Base-by-base conservation (phyloP, 768 basidiomycete species). In the Tylopilus felleus region DNA sequence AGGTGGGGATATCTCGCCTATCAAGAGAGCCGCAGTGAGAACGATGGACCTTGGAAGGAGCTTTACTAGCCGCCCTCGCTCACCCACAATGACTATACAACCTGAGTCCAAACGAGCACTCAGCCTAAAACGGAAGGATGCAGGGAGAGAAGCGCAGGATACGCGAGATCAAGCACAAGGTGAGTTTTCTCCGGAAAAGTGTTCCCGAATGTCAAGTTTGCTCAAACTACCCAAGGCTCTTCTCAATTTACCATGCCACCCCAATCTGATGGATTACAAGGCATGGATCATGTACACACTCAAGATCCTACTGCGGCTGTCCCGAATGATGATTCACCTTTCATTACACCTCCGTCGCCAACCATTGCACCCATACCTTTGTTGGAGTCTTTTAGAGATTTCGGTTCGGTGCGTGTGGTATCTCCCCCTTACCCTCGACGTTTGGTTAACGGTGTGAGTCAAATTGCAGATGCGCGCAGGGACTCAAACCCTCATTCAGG, bases 401-500 rank as follows among this genome's bases (percentile, higher is more conserved):
- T 83, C 60, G 82, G 84, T 58, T 90, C 91, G 16, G 90, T 91
- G 65, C 61, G 84, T 73, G 39, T 57, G 17, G 16, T 47, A 43
- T 29, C 31, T 52, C 35, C 41, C 58, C 39, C 40, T n/a, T 33
- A 38, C 51, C 10, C n/a, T 16, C 25, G 8, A 38, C 10, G 12
- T 40, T 38, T 46, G 6, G 46, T 53, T 38, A 48, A 60, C 17
- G 16, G 16, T 45, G 17, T 31, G 7, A 21, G 36, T 46, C 53
- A 54, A 53, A 55, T 43, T 58, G 35, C 65, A 93, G 91, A 88
- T 93, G 84, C 85, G 89, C 38, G 82, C 85, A 23, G 91, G 91
- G 16, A 93, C 91, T 3, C 92, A 93, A 66, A 89, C 91, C 3
- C 81, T 93, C 47, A 93, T 93, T 36, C 91, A 93, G 72, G 91